These are phyloP conservation scores for Parmales sp. DNA, from an alignment of 108 stramenopile genomes.

Conservation along the genomic window DNA sequence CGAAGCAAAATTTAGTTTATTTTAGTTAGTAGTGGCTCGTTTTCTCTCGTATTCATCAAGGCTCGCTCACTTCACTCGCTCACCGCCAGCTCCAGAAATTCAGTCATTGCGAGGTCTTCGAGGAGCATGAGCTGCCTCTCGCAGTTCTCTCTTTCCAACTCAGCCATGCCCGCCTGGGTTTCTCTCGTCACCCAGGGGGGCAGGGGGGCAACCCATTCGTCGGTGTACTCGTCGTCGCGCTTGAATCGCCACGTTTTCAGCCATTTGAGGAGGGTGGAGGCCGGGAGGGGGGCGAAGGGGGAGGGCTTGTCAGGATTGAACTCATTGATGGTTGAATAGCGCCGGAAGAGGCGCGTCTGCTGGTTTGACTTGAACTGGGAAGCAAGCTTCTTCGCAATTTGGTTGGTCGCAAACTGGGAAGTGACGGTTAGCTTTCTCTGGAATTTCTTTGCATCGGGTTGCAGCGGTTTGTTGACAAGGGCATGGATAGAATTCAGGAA, in stretches of 20 bases:
- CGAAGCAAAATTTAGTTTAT: no score
- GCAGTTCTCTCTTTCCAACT: conserved; percentile 1
- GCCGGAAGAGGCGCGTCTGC: not conserved
- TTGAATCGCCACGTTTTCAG: not conserved
- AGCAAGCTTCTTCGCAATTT: no score
- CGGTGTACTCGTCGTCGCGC: not conserved
- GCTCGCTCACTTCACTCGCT: no score
- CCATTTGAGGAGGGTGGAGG: not conserved
- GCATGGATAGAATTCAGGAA: no score
- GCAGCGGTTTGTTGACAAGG: no score
- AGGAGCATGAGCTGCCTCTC: conserved; percentile 8
- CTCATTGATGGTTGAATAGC: not conserved
- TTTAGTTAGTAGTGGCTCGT: no score
- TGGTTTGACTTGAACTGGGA: no score
- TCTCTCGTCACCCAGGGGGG: not conserved
- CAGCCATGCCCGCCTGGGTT: not conserved
- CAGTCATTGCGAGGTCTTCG: not conserved
- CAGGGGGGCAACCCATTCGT: not conserved
- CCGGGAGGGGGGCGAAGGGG: not conserved
- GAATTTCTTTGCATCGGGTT: no score
- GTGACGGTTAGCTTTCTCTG: no score
- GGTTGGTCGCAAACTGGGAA: no score
- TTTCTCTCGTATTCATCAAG: no score
- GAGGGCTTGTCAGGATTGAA: not conserved
- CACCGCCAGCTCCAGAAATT: no score